Conservation (phyloP, 2,329 filamentous ascomycete genomes). For the Westerdykella aurantiaca region DNA sequence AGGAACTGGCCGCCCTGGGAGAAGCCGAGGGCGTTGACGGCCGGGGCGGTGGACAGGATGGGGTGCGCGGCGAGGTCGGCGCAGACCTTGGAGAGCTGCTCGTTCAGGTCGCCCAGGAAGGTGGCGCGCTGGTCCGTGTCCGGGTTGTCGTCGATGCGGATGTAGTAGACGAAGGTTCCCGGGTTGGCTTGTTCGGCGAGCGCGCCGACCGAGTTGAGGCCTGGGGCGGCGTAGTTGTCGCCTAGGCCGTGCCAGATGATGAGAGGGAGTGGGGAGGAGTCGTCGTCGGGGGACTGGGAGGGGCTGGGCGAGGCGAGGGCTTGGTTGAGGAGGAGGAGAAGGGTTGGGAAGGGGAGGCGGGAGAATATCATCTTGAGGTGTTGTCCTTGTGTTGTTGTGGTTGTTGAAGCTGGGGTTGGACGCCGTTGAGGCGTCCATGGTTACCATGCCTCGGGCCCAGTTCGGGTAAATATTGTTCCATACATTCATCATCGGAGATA, state of each 20-base stretch:
- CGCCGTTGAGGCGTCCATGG: slow-evolving; percentile 1
- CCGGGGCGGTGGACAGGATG: slow-evolving; percentile 74
- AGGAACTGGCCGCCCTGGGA: slow-evolving; percentile 95
- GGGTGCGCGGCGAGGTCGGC: slow-evolving; percentile 66
- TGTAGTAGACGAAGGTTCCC: slow-evolving; percentile 76
- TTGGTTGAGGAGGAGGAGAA: slow-evolving; percentile 14
- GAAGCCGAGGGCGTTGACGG: slow-evolving; percentile 87
- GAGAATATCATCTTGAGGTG: slow-evolving; percentile 14
- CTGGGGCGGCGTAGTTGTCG: slow-evolving; percentile 70
- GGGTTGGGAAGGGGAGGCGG: slow-evolving; percentile 17
- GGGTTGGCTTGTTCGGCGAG: slow-evolving; percentile 69
- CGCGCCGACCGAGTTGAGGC: slow-evolving; percentile 64
- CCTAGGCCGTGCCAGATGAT: slow-evolving; percentile 91
- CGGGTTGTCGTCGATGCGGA: slow-evolving; percentile 63
- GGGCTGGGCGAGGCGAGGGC: slow-evolving; percentile 12
- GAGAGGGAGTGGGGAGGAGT: slow-evolving; percentile 59
- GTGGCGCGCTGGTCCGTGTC: slow-evolving; percentile 70
- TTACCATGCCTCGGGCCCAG: no score
- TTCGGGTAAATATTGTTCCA: no score
- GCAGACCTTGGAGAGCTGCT: slow-evolving; percentile 73
- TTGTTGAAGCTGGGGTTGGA: slow-evolving; percentile 10
- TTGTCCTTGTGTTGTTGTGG: slow-evolving; percentile 4
- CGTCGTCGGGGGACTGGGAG: slow-evolving; percentile 5
- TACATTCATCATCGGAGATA: no score
- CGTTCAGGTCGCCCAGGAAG: slow-evolving; percentile 84